phyloP scores from a whole-genome alignment of 2,329 filamentous ascomycete species.

The Beauveria scarabaeidicola region DNA sequence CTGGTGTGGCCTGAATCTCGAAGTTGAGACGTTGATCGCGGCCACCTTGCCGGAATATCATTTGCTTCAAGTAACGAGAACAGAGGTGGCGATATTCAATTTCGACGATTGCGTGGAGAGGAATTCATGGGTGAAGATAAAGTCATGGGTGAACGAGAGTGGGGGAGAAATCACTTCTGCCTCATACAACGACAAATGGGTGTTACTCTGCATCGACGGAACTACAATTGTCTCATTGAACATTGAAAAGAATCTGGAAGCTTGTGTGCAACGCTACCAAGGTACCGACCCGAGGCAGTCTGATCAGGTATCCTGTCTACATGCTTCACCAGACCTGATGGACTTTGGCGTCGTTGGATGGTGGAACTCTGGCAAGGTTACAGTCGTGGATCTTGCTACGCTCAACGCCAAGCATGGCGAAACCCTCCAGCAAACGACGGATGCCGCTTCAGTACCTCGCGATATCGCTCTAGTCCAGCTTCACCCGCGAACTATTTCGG shows the following conservation, averaged over 20 bases:
- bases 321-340: conserved; percentile 56
- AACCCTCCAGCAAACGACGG: conserved; percentile 47
- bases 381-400: conserved; percentile 60
- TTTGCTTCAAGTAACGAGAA: conserved; percentile 69
- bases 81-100: conserved; percentile 54
- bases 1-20: conserved; percentile 62
- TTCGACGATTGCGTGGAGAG: conserved; percentile 44
- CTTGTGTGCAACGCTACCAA: conserved; percentile 52
- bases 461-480: conserved; percentile 74
- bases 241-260: conserved; percentile 47
- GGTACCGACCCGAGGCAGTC: conserved; percentile 38
- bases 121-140: conserved; percentile 47
- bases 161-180: conserved; percentile 63
- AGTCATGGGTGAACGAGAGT: conserved; percentile 47
- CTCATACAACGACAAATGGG: conserved; percentile 60
- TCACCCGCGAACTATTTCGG: conserved; percentile 47
- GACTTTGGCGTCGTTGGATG: conserved; percentile 74
- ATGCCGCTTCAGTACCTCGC: conserved; percentile 71
- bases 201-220: conserved; percentile 70
- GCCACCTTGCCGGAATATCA: conserved; percentile 54
- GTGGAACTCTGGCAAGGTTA: conserved; percentile 75
- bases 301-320: conserved; percentile 79
- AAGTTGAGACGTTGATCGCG: conserved; percentile 63
- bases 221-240: conserved; percentile 62
- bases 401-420: conserved; percentile 60